These are phyloP conservation scores for Dactylonectria estremocensis DNA, from an alignment of 2,329 filamentous ascomycete genomes.

Conservation along the genomic window DNA sequence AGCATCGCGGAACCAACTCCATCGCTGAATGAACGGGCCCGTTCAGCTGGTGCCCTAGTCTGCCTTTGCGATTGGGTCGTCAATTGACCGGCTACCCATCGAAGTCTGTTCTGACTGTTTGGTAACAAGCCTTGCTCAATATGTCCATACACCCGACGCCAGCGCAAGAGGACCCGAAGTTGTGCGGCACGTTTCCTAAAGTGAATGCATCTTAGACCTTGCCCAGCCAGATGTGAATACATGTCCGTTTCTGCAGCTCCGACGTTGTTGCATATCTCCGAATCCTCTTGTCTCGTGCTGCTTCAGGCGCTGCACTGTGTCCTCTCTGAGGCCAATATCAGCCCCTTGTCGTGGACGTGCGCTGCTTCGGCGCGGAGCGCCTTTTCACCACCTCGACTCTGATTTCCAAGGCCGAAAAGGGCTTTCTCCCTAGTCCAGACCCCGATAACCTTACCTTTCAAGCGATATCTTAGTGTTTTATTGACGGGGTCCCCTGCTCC, in stretches of 20 bases:
- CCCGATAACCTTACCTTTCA: constrained; percentile 34
- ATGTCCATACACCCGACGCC: constrained; percentile 25
- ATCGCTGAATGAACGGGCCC: neutral
- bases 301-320: neutral
- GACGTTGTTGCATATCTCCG: constrained; percentile 16
- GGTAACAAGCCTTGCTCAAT: constrained; percentile 28
- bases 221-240: constrained; percentile 16
- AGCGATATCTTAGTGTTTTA: constrained; percentile 37
- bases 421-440: constrained; percentile 10
- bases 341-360: constrained; percentile 15
- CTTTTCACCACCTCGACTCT: constrained; percentile 3
- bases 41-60: constrained; percentile 15
- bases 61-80: constrained; percentile 18
- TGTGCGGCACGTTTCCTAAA: constrained; percentile 4
- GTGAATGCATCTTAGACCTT: constrained; percentile 12
- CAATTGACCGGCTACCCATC: constrained; percentile 10
- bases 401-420: neutral
- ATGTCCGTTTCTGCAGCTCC: constrained; percentile 14
- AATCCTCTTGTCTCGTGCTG: constrained; percentile 15
- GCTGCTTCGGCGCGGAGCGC: constrained; percentile 7
- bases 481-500: constrained; percentile 36
- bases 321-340: neutral
- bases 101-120: constrained; percentile 8
- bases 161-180: constrained; percentile 6
- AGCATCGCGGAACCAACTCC: constrained; percentile 13